phyloP scores from a whole-genome alignment of 2,329 filamentous ascomycete species.

The Diplodia scrobiculata region DNA sequence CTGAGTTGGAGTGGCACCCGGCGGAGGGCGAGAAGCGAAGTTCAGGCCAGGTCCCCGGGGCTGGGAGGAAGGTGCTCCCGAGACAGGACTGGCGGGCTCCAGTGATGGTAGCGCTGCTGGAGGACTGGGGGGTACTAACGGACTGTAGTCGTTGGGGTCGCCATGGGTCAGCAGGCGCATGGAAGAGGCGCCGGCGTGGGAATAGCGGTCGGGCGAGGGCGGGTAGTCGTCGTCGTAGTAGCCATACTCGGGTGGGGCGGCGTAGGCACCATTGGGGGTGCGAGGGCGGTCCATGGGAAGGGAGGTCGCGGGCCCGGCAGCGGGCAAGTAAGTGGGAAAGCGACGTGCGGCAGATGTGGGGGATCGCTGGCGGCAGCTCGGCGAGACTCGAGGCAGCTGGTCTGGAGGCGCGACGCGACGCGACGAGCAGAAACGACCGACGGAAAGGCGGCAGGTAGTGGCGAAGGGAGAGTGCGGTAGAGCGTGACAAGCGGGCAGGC shows the following conservation, averaged over 20 bases:
- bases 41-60: slow-evolving; percentile 21
- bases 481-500: background rate
- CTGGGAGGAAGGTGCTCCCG: slow-evolving; percentile 14
- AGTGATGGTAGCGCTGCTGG: slow-evolving; percentile 35
- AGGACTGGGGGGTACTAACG: slow-evolving; percentile 44
- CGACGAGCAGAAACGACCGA: slow-evolving; percentile 14
- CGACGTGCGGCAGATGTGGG: slow-evolving; percentile 18
- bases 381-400: slow-evolving; percentile 9
- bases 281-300: slow-evolving; percentile 40
- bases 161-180: slow-evolving; percentile 55
- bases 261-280: slow-evolving; percentile 43
- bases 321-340: slow-evolving; percentile 6
- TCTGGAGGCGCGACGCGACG: background rate
- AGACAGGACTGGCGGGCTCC: slow-evolving; percentile 7
- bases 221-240: slow-evolving; percentile 46
- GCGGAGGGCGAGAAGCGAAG: slow-evolving; percentile 35
- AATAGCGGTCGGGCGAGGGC: slow-evolving; percentile 15
- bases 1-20: slow-evolving; percentile 38
- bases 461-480: slow-evolving; percentile 1
- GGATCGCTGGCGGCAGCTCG: slow-evolving; percentile 23
- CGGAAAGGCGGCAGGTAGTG: background rate
- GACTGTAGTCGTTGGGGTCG: slow-evolving; percentile 48
- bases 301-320: slow-evolving; percentile 27
- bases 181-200: slow-evolving; percentile 41
- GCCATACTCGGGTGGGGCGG: slow-evolving; percentile 51